Evolutionary conservation across 805 yeast genomes (phyloP), one percentile per base, ranked within the genome.

Genomic region (Lachancea kluyveri): DNA sequence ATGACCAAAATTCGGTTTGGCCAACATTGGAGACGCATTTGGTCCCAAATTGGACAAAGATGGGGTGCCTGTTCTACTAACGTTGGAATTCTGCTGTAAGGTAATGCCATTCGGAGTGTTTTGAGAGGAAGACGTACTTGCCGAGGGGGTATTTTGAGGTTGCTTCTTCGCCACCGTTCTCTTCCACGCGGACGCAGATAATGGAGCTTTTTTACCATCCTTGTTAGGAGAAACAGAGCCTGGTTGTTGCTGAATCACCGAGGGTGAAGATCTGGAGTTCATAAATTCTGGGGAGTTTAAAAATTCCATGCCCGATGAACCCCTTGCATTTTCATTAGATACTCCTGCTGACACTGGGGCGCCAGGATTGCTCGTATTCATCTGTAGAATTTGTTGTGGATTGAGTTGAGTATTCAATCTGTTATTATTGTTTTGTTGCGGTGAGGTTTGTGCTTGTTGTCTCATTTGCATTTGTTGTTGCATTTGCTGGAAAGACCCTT

Each of bases 391-490:
- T n/a, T 20, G 22, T 8, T 8, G n/a, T 20, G 36, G 33, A 21
- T 36, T 36, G 8, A 36, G 25, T 11, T 34, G 30, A 12, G 30
- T 33, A 21, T 37, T 36, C 11, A 32, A 19, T 9, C 36, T 35
- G 12, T 26, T 23, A 21, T 33, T 35, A 15, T 30, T 33, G 26
- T 28, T 27, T 21, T 24, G 15, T 14, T 33, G 33, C 4, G 34
- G 27, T 4, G 33, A 19, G 15, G 32, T 37, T 28, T 24, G 37
- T 20, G 17, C 31, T 32, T 46, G 52, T 29, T 49, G 55, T 25
- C 45, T 43, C 31, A 45, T 46, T 26, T 50, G 54, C 46, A 48
- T 43, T 25, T 48, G 53, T 26, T 49, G 54, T 23, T 50, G 58
- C 19, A 47, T 45, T 8, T 48, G 52, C 28, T 47, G 54, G 25